Conservation (phyloP, 345 rosid genomes). For the Adansonia digitata region DNA sequence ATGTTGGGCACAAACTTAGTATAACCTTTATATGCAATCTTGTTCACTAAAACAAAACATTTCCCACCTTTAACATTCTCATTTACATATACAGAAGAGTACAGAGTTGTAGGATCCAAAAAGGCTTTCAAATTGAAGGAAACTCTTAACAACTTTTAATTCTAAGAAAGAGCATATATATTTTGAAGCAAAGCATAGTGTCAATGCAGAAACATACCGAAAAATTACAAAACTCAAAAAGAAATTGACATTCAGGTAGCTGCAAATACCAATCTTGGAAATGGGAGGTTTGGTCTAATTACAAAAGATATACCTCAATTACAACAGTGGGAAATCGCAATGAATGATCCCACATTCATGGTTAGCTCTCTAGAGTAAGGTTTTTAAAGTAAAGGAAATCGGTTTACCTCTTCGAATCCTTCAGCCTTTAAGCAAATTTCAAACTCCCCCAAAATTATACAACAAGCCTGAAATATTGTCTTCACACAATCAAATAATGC, state of each 20-base stretch:
- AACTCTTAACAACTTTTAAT: neutral
- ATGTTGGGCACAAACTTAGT: no score
- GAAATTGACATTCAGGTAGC: constrained; percentile 23
- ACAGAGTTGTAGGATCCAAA: neutral
- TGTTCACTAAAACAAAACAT: neutral
- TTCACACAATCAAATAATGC: constrained; percentile 21
- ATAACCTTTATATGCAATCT: neutral
- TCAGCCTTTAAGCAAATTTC: constrained; percentile 23
- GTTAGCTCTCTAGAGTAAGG: constrained; percentile 39
- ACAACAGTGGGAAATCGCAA: constrained; percentile 28
- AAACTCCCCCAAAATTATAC: constrained; percentile 22
- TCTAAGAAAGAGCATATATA: neutral
- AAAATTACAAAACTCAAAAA: constrained; percentile 23
- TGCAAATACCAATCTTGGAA: constrained; percentile 27
- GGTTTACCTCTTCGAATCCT: constrained; percentile 17
- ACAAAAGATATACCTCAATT: constrained; percentile 33
- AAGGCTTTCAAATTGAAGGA: neutral
- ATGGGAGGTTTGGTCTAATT: constrained; percentile 31
- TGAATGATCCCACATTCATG: constrained; percentile 15
- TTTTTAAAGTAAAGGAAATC: constrained; percentile 16
- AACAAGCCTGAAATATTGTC: constrained; percentile 28
- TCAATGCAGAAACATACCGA: constrained; percentile 1
- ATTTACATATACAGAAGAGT: neutral
- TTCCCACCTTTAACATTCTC: neutral
- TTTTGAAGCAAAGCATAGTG: neutral